Evolutionary conservation across 2,329 filamentous ascomycete genomes (phyloP).

Genomic region (Penicillium nordicum): DNA sequence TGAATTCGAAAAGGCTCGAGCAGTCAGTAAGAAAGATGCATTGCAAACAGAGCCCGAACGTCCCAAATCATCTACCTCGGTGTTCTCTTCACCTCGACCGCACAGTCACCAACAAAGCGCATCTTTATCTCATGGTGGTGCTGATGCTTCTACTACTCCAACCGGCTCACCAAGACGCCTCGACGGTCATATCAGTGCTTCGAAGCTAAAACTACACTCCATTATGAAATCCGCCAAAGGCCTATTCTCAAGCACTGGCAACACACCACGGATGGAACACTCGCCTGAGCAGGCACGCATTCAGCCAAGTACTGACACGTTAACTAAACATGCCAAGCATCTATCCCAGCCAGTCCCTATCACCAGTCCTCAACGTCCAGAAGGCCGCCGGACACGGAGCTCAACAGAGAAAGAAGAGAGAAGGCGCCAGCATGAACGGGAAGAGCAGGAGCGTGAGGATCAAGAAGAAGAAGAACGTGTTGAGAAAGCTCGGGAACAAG

Average conservation of each 20-base stretch:
- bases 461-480: constrained; percentile 38
- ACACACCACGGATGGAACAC: constrained; percentile 56
- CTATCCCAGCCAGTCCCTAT: constrained; percentile 22
- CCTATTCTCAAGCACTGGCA: constrained; percentile 72
- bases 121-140: constrained; percentile 57
- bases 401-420: constrained; percentile 55
- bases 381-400: constrained; percentile 53
- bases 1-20: constrained; percentile 28
- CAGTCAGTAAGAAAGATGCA: constrained; percentile 10
- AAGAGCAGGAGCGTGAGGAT: constrained; percentile 31
- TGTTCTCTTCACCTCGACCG: constrained; percentile 52
- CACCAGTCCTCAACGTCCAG: constrained; percentile 34
- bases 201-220: constrained; percentile 88
- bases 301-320: constrained; percentile 26
- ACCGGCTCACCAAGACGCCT: constrained; percentile 54
- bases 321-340: constrained; percentile 14
- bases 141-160: constrained; percentile 55
- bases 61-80: constrained; percentile 64
- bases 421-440: constrained; percentile 34
- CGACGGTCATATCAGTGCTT: constrained; percentile 84
- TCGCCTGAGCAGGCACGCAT: constrained; percentile 38
- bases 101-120: constrained; percentile 56
- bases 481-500: constrained; percentile 34
- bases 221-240: constrained; percentile 85
- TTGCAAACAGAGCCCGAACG: constrained; percentile 44